Base-by-base conservation (phyloP, 1,284 basidiomycete species). In the Leccinum angustisporum region DNA sequence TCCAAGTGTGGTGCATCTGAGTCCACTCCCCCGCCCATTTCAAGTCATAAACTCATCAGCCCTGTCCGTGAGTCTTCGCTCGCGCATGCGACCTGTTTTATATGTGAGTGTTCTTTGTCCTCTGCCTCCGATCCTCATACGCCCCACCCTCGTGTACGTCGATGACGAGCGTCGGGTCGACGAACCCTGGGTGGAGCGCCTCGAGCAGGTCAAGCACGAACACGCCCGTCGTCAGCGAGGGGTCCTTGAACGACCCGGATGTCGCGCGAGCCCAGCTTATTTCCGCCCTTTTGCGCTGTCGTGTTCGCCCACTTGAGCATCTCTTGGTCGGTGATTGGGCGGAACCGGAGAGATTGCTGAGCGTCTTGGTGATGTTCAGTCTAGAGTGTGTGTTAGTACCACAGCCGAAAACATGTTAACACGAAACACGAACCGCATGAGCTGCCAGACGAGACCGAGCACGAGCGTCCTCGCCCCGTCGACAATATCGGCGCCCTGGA, bases 271-370 rank as follows among this genome's bases (percentile, higher is more conserved):
- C 85, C 83, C 0, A 87, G 82, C 72, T 88, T 87, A 11, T 13
- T 46, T 46, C 52, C 52, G 2, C 78, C 82, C 62, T 83, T 83
- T 75, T 94, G 88, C 16, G 94, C 96, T 2, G 90, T 92, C 30
- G 89, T 82, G 76, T 98, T 98, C 0, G 97, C 96, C 97, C 97
- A 99, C 69, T 86, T 90, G 61, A 99, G 88, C 77, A 99, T 97
- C 73, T 99, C 95, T 27, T 84, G 86, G 73, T 99, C 97, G 58
- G 87, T 91, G 60, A 98, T 90, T 1, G 90, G 90, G 2, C 86
- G 83, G 0, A 84, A 27, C 86, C 84, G 50, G 86, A 83, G 16
- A 98, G 83, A 5, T 86, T 84, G 34, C 87, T 88, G 48, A 99
- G 86, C 1, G 96, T 99, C 77, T 95, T 93, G 50, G 90, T 89